These are phyloP conservation scores for Pythium rhizo-oryzae DNA, from an alignment of 352 stramenopile genomes.

Conservation along the genomic window DNA sequence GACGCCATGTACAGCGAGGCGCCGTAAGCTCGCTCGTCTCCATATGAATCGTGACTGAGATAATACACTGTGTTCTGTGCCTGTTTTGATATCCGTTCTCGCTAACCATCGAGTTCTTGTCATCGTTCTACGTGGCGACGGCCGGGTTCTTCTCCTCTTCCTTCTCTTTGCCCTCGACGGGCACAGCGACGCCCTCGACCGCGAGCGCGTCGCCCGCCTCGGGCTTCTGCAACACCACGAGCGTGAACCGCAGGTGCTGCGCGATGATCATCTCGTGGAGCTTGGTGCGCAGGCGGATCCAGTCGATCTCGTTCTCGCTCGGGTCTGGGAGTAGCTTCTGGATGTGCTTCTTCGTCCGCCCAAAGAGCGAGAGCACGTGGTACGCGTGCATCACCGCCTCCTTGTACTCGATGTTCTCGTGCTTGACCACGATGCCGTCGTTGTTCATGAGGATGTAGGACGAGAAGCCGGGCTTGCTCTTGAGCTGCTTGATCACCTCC, in stretches of 20 bases:
- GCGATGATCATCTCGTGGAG: constrained; percentile 93
- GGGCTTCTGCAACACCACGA: constrained; percentile 84
- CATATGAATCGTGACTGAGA: not conserved
- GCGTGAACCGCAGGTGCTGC: constrained; percentile 86
- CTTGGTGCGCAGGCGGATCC: constrained; percentile 88
- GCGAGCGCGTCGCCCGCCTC: constrained; percentile 36
- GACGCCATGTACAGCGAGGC: constrained; percentile 71
- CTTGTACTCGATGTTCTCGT: constrained; percentile 92
- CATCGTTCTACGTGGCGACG: constrained; percentile 27
- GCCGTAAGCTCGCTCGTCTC: not conserved
- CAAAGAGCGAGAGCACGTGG: constrained; percentile 89
- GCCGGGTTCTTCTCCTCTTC: constrained; percentile 51
- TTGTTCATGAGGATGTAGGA: constrained; percentile 94
- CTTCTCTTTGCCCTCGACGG: constrained; percentile 54
- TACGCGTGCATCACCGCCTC: constrained; percentile 92
- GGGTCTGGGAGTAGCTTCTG: constrained; percentile 87
- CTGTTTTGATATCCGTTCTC: not conserved
- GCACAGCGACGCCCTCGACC: constrained; percentile 27
- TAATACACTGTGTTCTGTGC: not conserved
- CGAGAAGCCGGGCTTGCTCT: constrained; percentile 88
- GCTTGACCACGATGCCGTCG: constrained; percentile 93
- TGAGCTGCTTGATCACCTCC: constrained; percentile 92
- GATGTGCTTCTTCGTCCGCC: constrained; percentile 82
- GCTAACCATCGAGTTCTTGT: not conserved
- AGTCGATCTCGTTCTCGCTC: constrained; percentile 89